A percentile compares a stretch with the other conserved stretches of the same genome.
Conservation (phyloP, 345 rosid species). For the Trapa incisa region DNA sequence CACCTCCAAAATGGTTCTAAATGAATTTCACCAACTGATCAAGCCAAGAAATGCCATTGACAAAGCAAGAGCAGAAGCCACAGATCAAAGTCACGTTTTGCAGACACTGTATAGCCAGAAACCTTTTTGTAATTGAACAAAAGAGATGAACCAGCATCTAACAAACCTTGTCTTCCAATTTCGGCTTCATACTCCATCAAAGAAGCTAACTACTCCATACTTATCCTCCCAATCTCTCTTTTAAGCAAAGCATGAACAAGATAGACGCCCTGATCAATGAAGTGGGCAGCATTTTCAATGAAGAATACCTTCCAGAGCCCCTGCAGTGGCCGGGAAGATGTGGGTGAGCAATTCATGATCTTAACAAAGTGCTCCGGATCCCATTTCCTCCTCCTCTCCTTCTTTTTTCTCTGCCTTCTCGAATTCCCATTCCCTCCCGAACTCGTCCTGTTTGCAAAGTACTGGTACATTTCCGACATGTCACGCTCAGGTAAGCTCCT, state of each 20-base stretch:
- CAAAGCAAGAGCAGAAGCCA: neutral
- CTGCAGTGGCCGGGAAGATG: constrained; percentile 55
- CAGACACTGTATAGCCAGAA: too few relatives aligned
- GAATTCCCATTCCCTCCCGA: constrained; percentile 41
- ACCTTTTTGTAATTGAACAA: too few relatives aligned
- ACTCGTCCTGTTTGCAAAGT: constrained; percentile 65
- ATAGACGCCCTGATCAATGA: neutral
- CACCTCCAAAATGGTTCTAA: neutral
- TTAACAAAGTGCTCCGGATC: constrained; percentile 79
- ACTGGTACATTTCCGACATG: constrained; percentile 57
- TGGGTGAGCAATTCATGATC: constrained; percentile 57
- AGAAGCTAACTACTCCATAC: neutral
- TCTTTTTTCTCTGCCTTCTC: constrained; percentile 75
- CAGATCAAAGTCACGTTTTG: too few relatives aligned
- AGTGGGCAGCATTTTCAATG: neutral
- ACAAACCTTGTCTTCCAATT: neutral
- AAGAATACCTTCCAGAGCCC: constrained; percentile 77
- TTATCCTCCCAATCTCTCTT: neutral
- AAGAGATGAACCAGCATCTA: too few relatives aligned
- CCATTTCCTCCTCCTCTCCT: constrained; percentile 66
- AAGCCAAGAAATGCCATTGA: neutral
- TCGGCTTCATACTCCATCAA: neutral
- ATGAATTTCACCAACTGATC: neutral
- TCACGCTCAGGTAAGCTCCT: constrained; percentile 42
- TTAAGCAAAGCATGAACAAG: neutral